Evolutionary conservation across 2,329 filamentous ascomycete species (phyloP).

Genomic region (Arachnomyces sp.): DNA sequence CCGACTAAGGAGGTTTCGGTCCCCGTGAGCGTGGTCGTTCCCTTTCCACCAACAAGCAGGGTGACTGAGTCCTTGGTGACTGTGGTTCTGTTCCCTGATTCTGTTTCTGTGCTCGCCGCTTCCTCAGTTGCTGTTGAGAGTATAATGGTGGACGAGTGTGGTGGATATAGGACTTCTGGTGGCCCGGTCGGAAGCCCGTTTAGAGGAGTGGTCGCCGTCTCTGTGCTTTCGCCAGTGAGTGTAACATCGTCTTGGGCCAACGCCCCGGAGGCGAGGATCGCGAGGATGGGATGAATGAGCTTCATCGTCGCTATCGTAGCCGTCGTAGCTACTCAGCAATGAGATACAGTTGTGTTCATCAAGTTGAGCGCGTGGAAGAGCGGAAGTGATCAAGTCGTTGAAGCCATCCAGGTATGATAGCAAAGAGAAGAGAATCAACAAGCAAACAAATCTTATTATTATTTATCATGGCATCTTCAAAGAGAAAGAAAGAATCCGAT

Average conservation of each 20-base stretch:
- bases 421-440: too few species aligned
- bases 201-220: background rate
- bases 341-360: too few species aligned
- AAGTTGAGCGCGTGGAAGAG: too few species aligned
- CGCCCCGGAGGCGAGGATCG: conserved; percentile 3
- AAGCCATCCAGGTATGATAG: too few species aligned
- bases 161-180: conserved; percentile 20
- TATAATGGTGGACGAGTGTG: conserved; percentile 19
- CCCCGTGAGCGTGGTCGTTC: conserved; percentile 15
- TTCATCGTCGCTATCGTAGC: too few species aligned
- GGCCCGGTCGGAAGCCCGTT: conserved; percentile 12
- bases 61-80: conserved; percentile 28
- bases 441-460: too few species aligned
- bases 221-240: background rate
- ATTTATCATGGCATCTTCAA: too few species aligned
- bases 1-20: conserved; percentile 38
- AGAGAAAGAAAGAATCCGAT: too few species aligned
- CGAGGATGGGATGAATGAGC: too few species aligned
- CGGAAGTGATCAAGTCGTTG: too few species aligned
- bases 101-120: conserved; percentile 13
- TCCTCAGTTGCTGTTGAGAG: conserved; percentile 17
- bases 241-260: conserved; percentile 3
- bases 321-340: too few species aligned
- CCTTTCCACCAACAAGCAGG: conserved; percentile 31
- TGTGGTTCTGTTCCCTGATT: conserved; percentile 19